A percentile compares a stretch with the other conserved stretches of the same genome.
Evolutionary conservation across 2,329 filamentous ascomycete genomes (phyloP).

Genomic region (Trichophyton rubrum): DNA sequence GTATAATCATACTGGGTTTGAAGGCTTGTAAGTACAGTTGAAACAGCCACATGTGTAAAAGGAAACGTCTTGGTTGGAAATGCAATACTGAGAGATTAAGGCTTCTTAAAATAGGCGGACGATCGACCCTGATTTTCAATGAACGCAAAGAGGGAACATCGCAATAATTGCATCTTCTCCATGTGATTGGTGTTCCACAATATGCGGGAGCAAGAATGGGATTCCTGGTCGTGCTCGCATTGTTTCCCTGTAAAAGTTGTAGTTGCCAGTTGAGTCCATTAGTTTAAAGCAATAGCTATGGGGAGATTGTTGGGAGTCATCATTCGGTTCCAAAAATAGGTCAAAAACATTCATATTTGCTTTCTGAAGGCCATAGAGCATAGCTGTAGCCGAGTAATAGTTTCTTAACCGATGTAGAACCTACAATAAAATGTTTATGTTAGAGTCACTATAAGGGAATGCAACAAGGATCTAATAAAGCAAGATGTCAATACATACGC

Average conservation of each 20-base stretch:
- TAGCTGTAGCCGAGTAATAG: slow-evolving; percentile 28
- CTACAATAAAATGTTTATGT: slow-evolving; percentile 14
- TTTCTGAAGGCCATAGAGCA: slow-evolving; percentile 26
- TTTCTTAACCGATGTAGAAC: slow-evolving; percentile 20
- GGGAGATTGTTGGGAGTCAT: background rate
- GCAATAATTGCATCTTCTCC: slow-evolving; percentile 9
- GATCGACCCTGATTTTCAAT: background rate
- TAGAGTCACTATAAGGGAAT: background rate
- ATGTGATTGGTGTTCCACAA: slow-evolving; percentile 19
- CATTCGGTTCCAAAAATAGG: background rate
- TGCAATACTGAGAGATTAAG: background rate
- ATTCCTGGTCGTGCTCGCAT: slow-evolving; percentile 24
- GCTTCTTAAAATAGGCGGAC: background rate
- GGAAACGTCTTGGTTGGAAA: slow-evolving; percentile 1
- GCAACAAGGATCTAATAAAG: background rate
- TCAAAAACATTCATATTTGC: slow-evolving; percentile 15
- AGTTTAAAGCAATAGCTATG: slow-evolving; percentile 16
- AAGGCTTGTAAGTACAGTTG: background rate
- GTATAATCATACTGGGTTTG: background rate
- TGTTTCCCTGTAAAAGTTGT: slow-evolving; percentile 24
- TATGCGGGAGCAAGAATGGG: slow-evolving; percentile 29
- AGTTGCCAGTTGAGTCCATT: slow-evolving; percentile 23
- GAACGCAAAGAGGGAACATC: slow-evolving; percentile 11
- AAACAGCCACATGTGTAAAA: background rate
- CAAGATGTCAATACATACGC: slow-evolving; percentile 18